Conservation (phyloP, 2,329 filamentous ascomycete species). For the Dothistroma pini region DNA sequence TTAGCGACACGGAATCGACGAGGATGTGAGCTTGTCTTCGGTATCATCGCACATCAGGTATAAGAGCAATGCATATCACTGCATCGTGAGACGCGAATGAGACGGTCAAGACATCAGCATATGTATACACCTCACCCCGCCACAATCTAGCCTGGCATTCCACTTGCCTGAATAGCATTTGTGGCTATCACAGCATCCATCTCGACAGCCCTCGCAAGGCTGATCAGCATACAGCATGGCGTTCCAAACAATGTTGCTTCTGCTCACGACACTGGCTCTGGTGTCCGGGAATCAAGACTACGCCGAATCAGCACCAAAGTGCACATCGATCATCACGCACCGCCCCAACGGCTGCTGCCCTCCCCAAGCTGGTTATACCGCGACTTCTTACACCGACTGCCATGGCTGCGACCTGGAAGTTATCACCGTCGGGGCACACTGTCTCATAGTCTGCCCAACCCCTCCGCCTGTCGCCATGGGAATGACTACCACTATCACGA, state of each 20-base stretch:
- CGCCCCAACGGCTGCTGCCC: slow-evolving; percentile 4
- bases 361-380: background rate
- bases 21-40: background rate
- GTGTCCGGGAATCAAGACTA: background rate
- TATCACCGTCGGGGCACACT: background rate
- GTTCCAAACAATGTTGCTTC: background rate
- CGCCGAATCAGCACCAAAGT: background rate
- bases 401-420: background rate
- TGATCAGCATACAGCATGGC: background rate
- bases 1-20: background rate
- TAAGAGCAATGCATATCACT: background rate
- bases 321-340: background rate
- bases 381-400: slow-evolving; percentile 1
- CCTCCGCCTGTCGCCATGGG: background rate
- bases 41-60: background rate
- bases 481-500: background rate
- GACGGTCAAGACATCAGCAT: background rate
- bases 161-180: background rate
- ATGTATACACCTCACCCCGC: background rate
- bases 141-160: background rate
- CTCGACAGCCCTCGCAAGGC: background rate
- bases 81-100: background rate
- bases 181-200: background rate
- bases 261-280: background rate
- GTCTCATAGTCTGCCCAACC: background rate